Base-by-base conservation (phyloP, 2,329 filamentous ascomycete genomes). In the Aureobasidium pullulans region DNA sequence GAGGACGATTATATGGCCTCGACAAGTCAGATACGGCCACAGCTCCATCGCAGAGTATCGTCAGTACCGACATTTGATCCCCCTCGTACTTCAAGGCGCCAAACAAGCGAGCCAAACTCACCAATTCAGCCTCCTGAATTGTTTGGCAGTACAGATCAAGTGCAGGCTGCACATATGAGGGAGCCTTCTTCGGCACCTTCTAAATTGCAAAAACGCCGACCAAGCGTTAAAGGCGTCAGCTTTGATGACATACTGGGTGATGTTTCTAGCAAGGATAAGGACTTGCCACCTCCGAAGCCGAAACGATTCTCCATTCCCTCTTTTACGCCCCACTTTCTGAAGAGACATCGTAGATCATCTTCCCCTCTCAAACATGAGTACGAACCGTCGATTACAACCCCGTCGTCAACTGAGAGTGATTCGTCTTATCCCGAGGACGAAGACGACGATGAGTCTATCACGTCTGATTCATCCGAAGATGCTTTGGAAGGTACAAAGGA, bases 291-390 rank as follows among this genome's bases (percentile, higher is more conserved):
- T n/a, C 15, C 60, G 6, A 61, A 64, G 54, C 60, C 49, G 15
- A 60, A 60, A 28, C 32, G 57, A 10, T 63, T 63, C 46, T 60
- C 59, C 8, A 53, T 72, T 1, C 67, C 69, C 2, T 68, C 70
- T 3, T 66, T 72, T 57, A 72, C 71, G 13, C 70, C 71, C 7
- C 68, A 66, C 3, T 73, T 72, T 62, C 48, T 73, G 43, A 70
- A 68, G 63, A 64, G 79, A 71, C 71, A 87, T 68, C 84, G 92
- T 46, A 84, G 91, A 16, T 88, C 85, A 1, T 97, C 94, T 0
- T 99, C 94, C 1, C 94, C 94, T 0, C 78, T 99, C 52, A 99
- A 99, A 76, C 93, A 97, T 70, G 93, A 99, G 74, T 99, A 96
- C 67, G 87, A 92, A 63, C 93, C 93, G 13, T 97, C 94, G 15